These are phyloP conservation scores for Cystoderma amianthinum DNA, from an alignment of 768 basidiomycete genomes.

Conservation along the genomic window DNA sequence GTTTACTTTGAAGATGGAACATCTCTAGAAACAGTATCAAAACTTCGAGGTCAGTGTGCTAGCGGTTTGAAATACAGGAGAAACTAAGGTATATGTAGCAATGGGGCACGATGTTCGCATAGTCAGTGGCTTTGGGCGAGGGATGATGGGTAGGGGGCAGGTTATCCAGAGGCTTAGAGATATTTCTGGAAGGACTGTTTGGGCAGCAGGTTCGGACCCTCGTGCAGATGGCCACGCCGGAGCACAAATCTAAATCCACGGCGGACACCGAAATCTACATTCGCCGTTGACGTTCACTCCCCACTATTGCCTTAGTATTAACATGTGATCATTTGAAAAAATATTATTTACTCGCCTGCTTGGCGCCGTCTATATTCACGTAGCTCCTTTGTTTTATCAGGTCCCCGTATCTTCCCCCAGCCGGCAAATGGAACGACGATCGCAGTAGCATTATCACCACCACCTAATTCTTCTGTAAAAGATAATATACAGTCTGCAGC, in stretches of 20 bases:
- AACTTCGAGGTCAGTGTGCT: slow-evolving; percentile 51
- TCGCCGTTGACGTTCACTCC: slow-evolving; percentile 58
- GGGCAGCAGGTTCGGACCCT: slow-evolving; percentile 92
- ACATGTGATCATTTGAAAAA: slow-evolving; percentile 2
- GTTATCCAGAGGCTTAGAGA: slow-evolving; percentile 78
- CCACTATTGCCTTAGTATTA: slow-evolving; percentile 29
- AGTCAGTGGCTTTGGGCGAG: slow-evolving; percentile 53
- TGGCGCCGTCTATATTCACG: slow-evolving; percentile 72
- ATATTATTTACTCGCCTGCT: slow-evolving; percentile 36
- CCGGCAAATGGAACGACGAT: slow-evolving; percentile 89
- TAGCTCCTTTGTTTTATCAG: slow-evolving; percentile 76
- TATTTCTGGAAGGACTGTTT: slow-evolving; percentile 65
- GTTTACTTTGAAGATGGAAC: slow-evolving; percentile 90
- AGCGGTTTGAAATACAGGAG: neutral
- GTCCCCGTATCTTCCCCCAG: slow-evolving; percentile 79
- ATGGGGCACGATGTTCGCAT: slow-evolving; percentile 85
- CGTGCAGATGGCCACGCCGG: slow-evolving; percentile 86
- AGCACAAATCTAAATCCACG: slow-evolving; percentile 59
- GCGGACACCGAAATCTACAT: slow-evolving; percentile 34
- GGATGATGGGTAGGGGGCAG: slow-evolving; percentile 79
- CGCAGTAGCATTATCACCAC: slow-evolving; percentile 88
- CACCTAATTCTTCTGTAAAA: slow-evolving; percentile 83
- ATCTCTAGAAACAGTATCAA: slow-evolving; percentile 48
- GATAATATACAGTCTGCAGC: slow-evolving; percentile 82
- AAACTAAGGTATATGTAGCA: slow-evolving; percentile 28